phyloP scores from a whole-genome alignment of 352 stramenopile species.

The Phytophthora pinifolia region DNA sequence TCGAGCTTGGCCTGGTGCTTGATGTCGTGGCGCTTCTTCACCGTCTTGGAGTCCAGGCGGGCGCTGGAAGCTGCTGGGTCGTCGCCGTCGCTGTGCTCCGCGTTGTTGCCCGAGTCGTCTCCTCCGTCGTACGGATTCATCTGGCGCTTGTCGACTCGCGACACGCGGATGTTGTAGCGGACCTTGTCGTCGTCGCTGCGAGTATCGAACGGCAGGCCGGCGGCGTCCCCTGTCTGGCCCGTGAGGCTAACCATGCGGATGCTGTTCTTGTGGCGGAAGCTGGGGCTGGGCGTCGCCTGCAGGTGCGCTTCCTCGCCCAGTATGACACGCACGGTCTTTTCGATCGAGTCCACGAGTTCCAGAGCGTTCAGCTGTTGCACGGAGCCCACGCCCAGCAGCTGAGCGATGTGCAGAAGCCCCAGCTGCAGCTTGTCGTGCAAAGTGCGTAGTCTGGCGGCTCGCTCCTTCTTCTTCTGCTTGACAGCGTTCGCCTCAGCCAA shows the following conservation, averaged over 20 bases:
- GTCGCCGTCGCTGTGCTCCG: neutral
- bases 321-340: conserved; percentile 75
- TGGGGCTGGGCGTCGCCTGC: conserved; percentile 44
- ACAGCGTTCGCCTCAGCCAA: conserved; percentile 43
- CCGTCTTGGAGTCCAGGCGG: conserved; percentile 19
- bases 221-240: conserved; percentile 30
- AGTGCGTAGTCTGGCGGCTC: conserved; percentile 46
- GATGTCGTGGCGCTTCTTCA: conserved; percentile 62
- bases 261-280: conserved; percentile 76
- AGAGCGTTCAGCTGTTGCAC: conserved; percentile 54
- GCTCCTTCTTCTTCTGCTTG: conserved; percentile 77
- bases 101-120: conserved; percentile 10
- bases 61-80: neutral
- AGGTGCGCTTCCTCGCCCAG: conserved; percentile 75
- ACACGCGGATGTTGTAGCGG: conserved; percentile 80
- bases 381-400: conserved; percentile 58
- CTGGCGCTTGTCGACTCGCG: conserved; percentile 39
- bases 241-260: conserved; percentile 39
- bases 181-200: conserved; percentile 62
- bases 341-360: conserved; percentile 66
- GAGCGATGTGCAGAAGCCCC: conserved; percentile 74
- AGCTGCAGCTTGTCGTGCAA: conserved; percentile 79
- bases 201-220: conserved; percentile 33
- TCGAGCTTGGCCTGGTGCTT: conserved; percentile 64
- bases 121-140: conserved; percentile 60